Conservation (phyloP, 768 basidiomycete species). For the Chiua virens region DNA sequence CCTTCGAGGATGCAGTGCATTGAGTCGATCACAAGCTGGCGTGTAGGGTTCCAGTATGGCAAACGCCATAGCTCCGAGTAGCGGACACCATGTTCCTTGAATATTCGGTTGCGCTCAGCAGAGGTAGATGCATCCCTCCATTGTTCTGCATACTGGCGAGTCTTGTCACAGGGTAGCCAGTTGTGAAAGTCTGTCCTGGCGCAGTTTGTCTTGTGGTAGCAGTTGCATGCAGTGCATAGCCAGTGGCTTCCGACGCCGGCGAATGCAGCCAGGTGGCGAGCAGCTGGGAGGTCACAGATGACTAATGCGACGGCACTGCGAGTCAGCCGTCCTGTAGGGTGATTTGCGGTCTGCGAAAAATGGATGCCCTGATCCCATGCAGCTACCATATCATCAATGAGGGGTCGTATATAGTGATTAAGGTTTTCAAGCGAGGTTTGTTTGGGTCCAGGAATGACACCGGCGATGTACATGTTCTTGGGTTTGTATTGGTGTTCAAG, state of each 20-base stretch:
- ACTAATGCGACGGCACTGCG: conserved; percentile 26
- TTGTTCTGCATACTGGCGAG: conserved; percentile 4
- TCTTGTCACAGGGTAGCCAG: conserved; percentile 16
- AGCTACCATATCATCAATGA: conserved; percentile 34
- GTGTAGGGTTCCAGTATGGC: conserved; percentile 27
- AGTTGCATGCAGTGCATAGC: no score
- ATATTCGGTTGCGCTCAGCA: conserved; percentile 1
- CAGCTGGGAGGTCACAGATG: conserved; percentile 39
- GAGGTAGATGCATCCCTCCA: conserved; percentile 12
- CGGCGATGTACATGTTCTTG: conserved; percentile 41
- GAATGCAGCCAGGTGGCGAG: conserved; percentile 23
- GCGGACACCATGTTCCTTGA: conserved; percentile 15
- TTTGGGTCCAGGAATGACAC: conserved; percentile 37
- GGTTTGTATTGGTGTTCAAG: conserved; percentile 31
- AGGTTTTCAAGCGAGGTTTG: conserved; percentile 33
- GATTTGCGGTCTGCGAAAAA: conserved; percentile 16
- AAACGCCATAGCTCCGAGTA: conserved; percentile 23
- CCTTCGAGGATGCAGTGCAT: conserved; percentile 30
- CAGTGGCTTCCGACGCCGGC: conserved; percentile 21
- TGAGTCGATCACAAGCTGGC: conserved; percentile 19
- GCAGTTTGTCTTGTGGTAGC: conserved; percentile 8
- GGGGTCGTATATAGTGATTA: conserved; percentile 35
- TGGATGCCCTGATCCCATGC: conserved; percentile 33
- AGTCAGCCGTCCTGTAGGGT: conserved; percentile 18
- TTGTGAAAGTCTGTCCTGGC: conserved; percentile 3